Base-by-base conservation (phyloP, 176 grass and related monocot species). In the Rhynchospora breviuscula region DNA sequence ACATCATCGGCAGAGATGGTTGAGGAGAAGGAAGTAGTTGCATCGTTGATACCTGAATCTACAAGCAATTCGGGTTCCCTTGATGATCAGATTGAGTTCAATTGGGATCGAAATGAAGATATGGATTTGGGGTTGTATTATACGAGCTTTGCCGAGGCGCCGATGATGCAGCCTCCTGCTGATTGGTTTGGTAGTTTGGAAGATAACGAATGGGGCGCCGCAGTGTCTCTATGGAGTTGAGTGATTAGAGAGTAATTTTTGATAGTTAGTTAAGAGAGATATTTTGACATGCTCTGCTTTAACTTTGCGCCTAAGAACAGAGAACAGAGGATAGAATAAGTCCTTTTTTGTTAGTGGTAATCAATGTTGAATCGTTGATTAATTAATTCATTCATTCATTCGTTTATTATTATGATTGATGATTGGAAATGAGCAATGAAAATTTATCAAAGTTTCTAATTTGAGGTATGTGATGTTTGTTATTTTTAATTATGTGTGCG, bases 191-290 rank as follows among this genome's bases (percentile, higher is more conserved):
- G 49, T 12, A 51, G 43, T 76, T 84, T 88, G 51, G 88, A 86
- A 11, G 83, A 81, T 52, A 85, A 87, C 7, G 14, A 47, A 67
- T 72, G 40, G 18, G 31, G 26, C 31, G 17, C 17, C 5, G 51
- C 89, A 3, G 26, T 75, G 52, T 66, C 49, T 53, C 71, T 90
- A 0, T 92, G 88, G 90, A 88, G 86, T 82, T 81, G 82, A 65
- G 86, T 26, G 3, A 14, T 87, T 26, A 67, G 12, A 40, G 23
- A 8, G 52, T 45, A 44, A 0, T 11, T 51, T 8, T 80, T 21
- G 6, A 13, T 60, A 40, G 15, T 67, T 85, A 40, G 35, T 31
- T 58, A 9, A 25, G 33, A 15, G 26, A 52, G 5, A 17, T 0
- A 22, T 29, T 79, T 79, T 7, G n/a, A 52, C 49, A 52, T 10